Base-by-base conservation (phyloP, 2,329 filamentous ascomycete genomes). In the Alternaria alternata region DNA sequence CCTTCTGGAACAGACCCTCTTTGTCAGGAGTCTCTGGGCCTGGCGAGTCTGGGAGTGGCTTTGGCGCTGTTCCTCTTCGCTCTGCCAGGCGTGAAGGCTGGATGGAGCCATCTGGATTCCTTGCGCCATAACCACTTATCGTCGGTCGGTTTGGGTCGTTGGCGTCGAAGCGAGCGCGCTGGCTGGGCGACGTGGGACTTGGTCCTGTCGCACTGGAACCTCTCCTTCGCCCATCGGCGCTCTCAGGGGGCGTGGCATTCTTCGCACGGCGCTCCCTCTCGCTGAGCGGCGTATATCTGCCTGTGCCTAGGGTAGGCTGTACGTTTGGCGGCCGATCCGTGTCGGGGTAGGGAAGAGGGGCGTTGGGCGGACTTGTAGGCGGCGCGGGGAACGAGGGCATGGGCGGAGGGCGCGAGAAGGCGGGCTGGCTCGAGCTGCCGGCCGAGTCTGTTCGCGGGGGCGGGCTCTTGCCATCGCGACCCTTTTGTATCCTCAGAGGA, bases 401-500 rank as follows among this genome's bases (percentile, higher is more conserved):
- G 12, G 76, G 76, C 62, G 77, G 76, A 16, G 77, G 76, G 59
- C 75, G 76, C 65, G 75, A 77, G 69, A 78, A 78, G 43, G 68
- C 69, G 11, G 75, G 69, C 63, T 74, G 72, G 59, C 65, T 75
- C 34, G 73, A 90, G 80, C 89, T 91, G 57, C 88, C 90, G 56
- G 90, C 88, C 85, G 75, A 92, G 89, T 79, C 71, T 74, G 77
- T 72, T 71, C 71, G 83, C 51, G 86, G 87, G 69, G 87, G 87
- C 47, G 79, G 80, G 59, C 79, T 77, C 67, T 73, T 80, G 49
- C 84, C 80, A 72, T 88, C 87, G 57, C 89, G 88, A 0, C 64
- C 65, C 79, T 96, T 96, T 82, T 89, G 90, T 77, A 96, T 96
- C 73, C 92, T 88, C 79, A 97, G 80, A 61, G 93, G 93, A 72